Conservation (phyloP, 495 filamentous ascomycete species). For the Lentithecium fluviatile region DNA sequence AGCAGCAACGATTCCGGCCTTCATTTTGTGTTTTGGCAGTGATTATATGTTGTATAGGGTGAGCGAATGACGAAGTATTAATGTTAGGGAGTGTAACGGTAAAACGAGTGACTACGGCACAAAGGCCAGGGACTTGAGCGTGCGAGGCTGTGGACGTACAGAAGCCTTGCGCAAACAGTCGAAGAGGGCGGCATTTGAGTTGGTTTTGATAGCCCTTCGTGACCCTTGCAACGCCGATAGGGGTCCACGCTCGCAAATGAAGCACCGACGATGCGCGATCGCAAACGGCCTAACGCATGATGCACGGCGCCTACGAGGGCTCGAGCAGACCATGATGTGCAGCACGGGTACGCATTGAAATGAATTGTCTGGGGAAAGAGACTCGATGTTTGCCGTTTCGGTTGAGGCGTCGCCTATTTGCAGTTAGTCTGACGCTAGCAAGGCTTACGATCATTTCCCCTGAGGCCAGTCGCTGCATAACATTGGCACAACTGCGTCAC, state of each 20-base stretch:
- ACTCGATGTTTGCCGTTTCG: background rate
- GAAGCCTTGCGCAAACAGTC: conserved; percentile 28
- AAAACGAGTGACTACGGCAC: conserved; percentile 39
- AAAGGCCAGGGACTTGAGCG: conserved; percentile 27
- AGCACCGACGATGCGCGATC: background rate
- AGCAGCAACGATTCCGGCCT: conserved; percentile 62
- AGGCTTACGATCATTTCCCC: background rate
- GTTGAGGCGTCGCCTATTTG: conserved; percentile 5
- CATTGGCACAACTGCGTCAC: conserved; percentile 3
- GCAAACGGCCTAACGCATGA: background rate
- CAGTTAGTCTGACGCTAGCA: background rate
- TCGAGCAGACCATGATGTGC: conserved; percentile 8
- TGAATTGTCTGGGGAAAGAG: conserved; percentile 24
- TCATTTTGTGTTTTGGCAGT: conserved; percentile 54
- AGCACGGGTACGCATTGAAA: conserved; percentile 3
- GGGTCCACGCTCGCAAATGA: conserved; percentile 11
- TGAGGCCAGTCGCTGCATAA: conserved; percentile 8
- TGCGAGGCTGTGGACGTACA: conserved; percentile 27
- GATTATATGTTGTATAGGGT: conserved; percentile 11
- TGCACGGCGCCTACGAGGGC: conserved; percentile 7
- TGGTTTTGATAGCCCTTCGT: conserved; percentile 29
- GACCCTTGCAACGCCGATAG: conserved; percentile 6
- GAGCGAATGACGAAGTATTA: conserved; percentile 91
- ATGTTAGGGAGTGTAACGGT: conserved; percentile 56
- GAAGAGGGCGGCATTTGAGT: conserved; percentile 4